These are phyloP conservation scores for Colletotrichum tropicicola DNA, from an alignment of 2,329 filamentous ascomycete species.

Conservation along the genomic window DNA sequence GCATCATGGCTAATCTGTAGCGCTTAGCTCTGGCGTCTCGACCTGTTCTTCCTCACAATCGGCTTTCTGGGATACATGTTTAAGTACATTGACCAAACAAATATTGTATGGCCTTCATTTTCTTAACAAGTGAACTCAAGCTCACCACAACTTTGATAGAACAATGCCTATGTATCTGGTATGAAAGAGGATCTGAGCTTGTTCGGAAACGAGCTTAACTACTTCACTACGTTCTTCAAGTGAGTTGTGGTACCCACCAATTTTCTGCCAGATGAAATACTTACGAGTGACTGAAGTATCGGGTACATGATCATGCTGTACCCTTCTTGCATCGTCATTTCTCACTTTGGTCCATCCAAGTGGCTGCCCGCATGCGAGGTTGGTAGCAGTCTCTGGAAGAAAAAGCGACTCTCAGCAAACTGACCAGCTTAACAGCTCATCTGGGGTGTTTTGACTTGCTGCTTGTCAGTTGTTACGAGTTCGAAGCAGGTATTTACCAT, in stretches of 20 bases:
- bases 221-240: slow-evolving; percentile 34
- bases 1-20: not conserved
- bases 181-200: slow-evolving; percentile 39
- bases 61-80: slow-evolving; percentile 23
- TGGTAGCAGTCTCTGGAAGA: not conserved
- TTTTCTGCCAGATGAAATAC: not conserved
- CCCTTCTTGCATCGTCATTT: slow-evolving; percentile 38
- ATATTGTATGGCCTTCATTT: not conserved
- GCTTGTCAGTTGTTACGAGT: slow-evolving; percentile 2
- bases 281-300: slow-evolving; percentile 9
- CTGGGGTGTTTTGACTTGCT: slow-evolving; percentile 14
- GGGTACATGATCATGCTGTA: slow-evolving; percentile 37
- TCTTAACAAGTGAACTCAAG: not conserved
- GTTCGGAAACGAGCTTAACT: slow-evolving; percentile 36
- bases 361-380: slow-evolving; percentile 39
- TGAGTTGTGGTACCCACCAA: not conserved
- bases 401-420: not conserved
- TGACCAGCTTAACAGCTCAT: not conserved
- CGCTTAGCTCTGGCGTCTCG: slow-evolving; percentile 11
- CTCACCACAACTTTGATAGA: not conserved
- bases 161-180: slow-evolving; percentile 38
- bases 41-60: slow-evolving; percentile 17
- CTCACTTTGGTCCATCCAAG: slow-evolving; percentile 37
- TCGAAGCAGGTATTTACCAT: slow-evolving; percentile 16
- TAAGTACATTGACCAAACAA: slow-evolving; percentile 24